Percentiles rank a stretch among this genome's conserved stretches.
Evolutionary conservation across 192 early-diverging fungal species (phyloP).

Genomic region (Coemansia sp.): DNA sequence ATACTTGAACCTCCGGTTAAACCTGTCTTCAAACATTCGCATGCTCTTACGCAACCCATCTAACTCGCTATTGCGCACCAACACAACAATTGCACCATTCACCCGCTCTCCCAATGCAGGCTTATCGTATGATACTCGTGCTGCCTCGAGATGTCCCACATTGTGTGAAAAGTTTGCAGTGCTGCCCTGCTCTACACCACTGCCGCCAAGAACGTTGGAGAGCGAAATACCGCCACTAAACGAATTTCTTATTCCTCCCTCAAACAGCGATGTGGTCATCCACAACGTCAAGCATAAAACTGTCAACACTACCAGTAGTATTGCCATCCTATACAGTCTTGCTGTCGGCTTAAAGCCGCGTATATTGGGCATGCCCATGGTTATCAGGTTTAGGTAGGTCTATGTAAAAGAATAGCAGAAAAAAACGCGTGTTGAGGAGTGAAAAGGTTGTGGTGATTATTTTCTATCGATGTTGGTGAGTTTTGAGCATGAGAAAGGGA

Average conservation of each 20-base stretch:
- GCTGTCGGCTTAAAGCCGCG: constrained; percentile 46
- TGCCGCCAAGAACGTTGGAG: constrained; percentile 15
- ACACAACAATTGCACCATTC: constrained; percentile 63
- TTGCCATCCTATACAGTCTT: constrained; percentile 38
- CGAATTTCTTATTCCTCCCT: constrained; percentile 10
- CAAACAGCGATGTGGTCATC: constrained; percentile 32
- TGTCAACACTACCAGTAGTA: constrained; percentile 19
- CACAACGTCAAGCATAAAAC: constrained; percentile 32
- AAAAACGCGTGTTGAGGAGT: background rate
- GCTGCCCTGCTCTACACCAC: constrained; percentile 5
- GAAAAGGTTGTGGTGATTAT: background rate
- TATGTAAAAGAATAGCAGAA: background rate
- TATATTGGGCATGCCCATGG: constrained; percentile 35
- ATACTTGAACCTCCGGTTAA: constrained; percentile 70
- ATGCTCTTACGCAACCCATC: constrained; percentile 60
- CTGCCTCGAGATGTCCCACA: constrained; percentile 19
- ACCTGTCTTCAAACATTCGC: constrained; percentile 64
- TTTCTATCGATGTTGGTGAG: background rate
- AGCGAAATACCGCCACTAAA: constrained; percentile 3
- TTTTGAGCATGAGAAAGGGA: background rate
- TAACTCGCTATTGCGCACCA: constrained; percentile 70
- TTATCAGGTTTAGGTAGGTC: background rate
- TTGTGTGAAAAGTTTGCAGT: constrained; percentile 3
- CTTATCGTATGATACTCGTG: constrained; percentile 36
- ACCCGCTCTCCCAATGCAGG: constrained; percentile 42